Evolutionary conservation across 495 filamentous ascomycete genomes (phyloP), one percentile per base, ranked within the genome.

Genomic region (Penicillium canariense): DNA sequence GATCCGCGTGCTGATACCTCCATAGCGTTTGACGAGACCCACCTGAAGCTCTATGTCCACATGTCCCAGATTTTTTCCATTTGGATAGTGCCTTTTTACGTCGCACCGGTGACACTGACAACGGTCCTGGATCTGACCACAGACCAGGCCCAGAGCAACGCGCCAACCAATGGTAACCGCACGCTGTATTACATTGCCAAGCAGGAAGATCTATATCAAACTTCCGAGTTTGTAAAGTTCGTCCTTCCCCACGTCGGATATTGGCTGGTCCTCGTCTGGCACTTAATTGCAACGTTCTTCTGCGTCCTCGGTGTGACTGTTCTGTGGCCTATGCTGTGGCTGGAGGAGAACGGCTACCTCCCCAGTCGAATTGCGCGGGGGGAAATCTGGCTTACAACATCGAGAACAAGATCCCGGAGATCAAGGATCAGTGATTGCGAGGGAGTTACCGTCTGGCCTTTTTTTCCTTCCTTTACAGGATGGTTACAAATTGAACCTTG

Each of bases 191-290:
- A 84, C 60, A 91, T 96, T 60, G 59, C 72, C 10, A 77, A 74
- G 31, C 91, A 96, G 62, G 84, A 94, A 54, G 91, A 96, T 61
- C 70, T 91, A 17, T 96, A 96, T 60, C 90, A 94, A 65, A 75
- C 83, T 3, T 85, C 87, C 27, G 85, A 96, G 60, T 87, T 89
- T 58, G 69, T 94, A 40, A 86, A 86, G 56, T 95, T 94, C 56
- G 22, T 77, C 26, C 14, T 77, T 30, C 75, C 73, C 4, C 70
- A 68, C 48, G 56, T 72, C 9, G 74, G 71, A 1, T 38, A 66
- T 30, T 74, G 78, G 12, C 9, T 82, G 5, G 68, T 89, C 0
- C 73, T 77, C 59, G 28, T 74, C 2, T 84, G 78, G 77, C 87
- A 91, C 63, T 59, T 84, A 9, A 69, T 80, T 36, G 81, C 84